Conservation (phyloP, 225 moss, liverwort and hornwort species). For the Anthoceros angustus region DNA sequence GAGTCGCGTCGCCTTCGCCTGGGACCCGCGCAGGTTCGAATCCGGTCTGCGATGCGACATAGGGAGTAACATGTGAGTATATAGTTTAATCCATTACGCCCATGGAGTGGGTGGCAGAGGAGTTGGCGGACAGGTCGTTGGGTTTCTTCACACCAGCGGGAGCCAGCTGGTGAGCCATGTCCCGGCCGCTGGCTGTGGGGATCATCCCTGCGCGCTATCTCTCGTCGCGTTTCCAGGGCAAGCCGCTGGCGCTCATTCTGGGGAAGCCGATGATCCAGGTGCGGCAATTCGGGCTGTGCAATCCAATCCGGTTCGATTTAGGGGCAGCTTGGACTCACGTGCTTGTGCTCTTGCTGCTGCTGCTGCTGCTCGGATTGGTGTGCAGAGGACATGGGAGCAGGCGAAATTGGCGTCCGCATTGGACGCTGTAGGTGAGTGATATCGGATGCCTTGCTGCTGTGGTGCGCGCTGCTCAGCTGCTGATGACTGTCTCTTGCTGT, state of each 20-base stretch:
- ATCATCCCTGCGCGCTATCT: slow-evolving; percentile 89
- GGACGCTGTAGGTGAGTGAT: slow-evolving; percentile 65
- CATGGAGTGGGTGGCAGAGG: too few species aligned
- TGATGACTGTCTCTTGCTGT: neutral
- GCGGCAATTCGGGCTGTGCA: slow-evolving; percentile 15
- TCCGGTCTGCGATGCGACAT: too few species aligned
- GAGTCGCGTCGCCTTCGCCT: too few species aligned
- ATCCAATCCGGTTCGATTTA: neutral
- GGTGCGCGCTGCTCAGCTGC: too few species aligned
- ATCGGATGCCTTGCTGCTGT: neutral
- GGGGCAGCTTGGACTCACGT: neutral
- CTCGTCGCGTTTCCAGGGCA: slow-evolving; percentile 83
- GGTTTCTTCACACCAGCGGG: too few species aligned
- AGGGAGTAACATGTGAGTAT: too few species aligned
- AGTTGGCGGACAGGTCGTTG: too few species aligned
- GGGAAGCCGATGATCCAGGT: slow-evolving; percentile 99
- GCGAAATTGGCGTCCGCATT: slow-evolving; percentile 56
- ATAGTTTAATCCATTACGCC: too few species aligned
- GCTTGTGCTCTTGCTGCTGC: neutral
- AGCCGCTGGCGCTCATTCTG: slow-evolving; percentile 70
- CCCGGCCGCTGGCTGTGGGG: slow-evolving; percentile 44
- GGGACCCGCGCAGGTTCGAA: too few species aligned
- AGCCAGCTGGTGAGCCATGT: too few species aligned
- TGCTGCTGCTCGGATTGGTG: neutral
- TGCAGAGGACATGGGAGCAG: slow-evolving; percentile 99